Evolutionary conservation across 139 green algal species (phyloP), one percentile per base, ranked within the genome.

Genomic region (Tetraselmis striata): DNA sequence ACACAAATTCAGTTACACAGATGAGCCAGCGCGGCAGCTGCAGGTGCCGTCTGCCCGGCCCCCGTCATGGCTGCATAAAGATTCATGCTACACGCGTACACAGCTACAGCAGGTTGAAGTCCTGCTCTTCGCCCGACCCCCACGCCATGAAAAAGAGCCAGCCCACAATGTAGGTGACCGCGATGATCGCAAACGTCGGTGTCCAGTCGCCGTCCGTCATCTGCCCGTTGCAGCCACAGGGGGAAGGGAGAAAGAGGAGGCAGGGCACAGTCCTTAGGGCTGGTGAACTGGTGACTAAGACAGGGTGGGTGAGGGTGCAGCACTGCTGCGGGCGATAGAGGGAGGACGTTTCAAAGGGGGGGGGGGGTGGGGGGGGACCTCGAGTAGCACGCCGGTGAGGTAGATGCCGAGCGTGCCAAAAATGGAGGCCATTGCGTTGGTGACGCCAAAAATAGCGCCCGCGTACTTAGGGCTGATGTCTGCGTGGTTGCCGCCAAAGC

Each of bases 401-500:
- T 90, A 93, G 23, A 94, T 89, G 2, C 86, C 88, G 24, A 85
- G 81, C 0, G 86, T 91, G 30, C 92, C 94, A 1, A 86, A 86
- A 32, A 95, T 78, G 79, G 77, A 89, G 27, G 88, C 88, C 0
- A 88, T 76, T 0, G 91, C 93, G 80, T 97, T 97, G 28, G 90
- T 93, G 27, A 95, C 88, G 74, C 93, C 93, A 84, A 95, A 96
- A 23, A 96, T 81, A 32, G 93, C 88, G n/a, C 86, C 84, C 0
- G 89, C 90, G 79, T 93, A 93, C 28, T 85, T 82, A 2, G 84
- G 86, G 25, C 85, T 83, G 25, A 97, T 92, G 86, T 97, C 93
- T 85, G 95, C 91, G 83, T 97, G 94, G 77, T 95, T 97, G 80
- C 80, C 86, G 29, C 90, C 93, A 78, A 95, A 95, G 22, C 94